A percentile compares a stretch with the other conserved stretches of the same genome.
Conservation (phyloP, 1,139 yeast species). For the Magnusiomyces magnusii region DNA sequence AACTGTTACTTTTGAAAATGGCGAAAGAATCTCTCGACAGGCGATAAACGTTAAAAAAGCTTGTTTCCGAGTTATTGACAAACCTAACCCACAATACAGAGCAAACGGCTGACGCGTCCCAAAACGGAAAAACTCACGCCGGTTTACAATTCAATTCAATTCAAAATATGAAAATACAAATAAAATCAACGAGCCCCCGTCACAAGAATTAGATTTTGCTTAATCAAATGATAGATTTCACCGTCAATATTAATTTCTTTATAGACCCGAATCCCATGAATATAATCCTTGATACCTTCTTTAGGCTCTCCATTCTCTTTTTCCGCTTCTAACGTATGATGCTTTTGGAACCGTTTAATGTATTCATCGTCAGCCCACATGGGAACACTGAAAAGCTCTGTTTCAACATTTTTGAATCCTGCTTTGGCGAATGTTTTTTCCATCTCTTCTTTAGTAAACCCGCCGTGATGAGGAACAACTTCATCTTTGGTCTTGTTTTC, state of each 20-base stretch:
- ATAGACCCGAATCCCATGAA: constrained; percentile 11
- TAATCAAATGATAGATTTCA: constrained; percentile 13
- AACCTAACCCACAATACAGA: too few relatives aligned
- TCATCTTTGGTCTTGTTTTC: constrained; percentile 6
- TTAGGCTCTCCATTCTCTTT: neutral
- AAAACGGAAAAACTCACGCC: too few relatives aligned
- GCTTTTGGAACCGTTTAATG: constrained; percentile 13
- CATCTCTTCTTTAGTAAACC: constrained; percentile 16
- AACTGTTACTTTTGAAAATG: too few relatives aligned
- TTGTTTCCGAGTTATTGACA: too few relatives aligned
- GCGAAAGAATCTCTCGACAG: too few relatives aligned
- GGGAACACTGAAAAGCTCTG: constrained; percentile 17
- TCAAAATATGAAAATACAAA: too few relatives aligned
- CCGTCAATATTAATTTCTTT: constrained; percentile 15
- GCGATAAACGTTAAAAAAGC: too few relatives aligned
- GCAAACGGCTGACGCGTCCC: too few relatives aligned
- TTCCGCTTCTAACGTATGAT: constrained; percentile 5
- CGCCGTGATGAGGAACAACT: constrained; percentile 21
- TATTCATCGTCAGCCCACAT: constrained; percentile 24
- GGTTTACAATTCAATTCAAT: too few relatives aligned
- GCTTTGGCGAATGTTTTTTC: constrained; percentile 18
- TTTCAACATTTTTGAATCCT: constrained; percentile 20
- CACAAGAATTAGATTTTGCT: too few relatives aligned
- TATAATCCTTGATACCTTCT: neutral
- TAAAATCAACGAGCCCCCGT: too few relatives aligned